Evolutionary conservation across 2,329 filamentous ascomycete species (phyloP).

Genomic region (Fusarium praegraminearum): DNA sequence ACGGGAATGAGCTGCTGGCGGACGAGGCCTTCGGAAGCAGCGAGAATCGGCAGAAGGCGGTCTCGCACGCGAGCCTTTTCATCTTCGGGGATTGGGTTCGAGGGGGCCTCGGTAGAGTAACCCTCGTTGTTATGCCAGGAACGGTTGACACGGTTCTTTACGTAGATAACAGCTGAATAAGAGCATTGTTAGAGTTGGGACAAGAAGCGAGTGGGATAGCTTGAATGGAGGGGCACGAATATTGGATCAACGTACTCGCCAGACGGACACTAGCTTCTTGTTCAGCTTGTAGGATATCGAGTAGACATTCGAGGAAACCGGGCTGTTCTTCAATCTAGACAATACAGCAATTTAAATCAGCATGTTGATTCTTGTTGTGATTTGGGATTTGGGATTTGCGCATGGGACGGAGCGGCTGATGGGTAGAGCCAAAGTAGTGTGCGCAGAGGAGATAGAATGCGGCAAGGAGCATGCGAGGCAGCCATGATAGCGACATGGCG

Average conservation of each 20-base stretch:
- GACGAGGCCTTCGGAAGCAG: constrained; percentile 81
- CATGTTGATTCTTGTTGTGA: constrained; percentile 11
- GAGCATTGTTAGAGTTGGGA: constrained; percentile 29
- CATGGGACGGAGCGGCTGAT: constrained; percentile 33
- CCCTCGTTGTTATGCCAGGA: constrained; percentile 88
- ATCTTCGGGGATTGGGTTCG: constrained; percentile 81
- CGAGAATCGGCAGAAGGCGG: constrained; percentile 89
- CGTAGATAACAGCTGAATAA: constrained; percentile 86
- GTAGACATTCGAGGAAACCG: constrained; percentile 89
- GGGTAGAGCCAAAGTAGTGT: constrained; percentile 22
- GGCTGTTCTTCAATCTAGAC: constrained; percentile 86
- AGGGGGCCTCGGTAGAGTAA: constrained; percentile 68
- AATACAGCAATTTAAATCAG: constrained; percentile 39
- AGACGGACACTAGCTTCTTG: constrained; percentile 86
- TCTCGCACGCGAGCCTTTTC: constrained; percentile 90
- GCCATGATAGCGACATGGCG: neutral
- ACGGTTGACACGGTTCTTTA: constrained; percentile 96
- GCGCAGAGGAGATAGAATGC: constrained; percentile 20
- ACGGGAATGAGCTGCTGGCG: constrained; percentile 94
- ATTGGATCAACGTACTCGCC: constrained; percentile 75
- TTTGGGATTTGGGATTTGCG: constrained; percentile 20
- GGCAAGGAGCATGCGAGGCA: constrained; percentile 2
- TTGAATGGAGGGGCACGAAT: constrained; percentile 9
- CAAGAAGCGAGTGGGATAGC: constrained; percentile 45
- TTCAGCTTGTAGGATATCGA: constrained; percentile 91